Base-by-base conservation (phyloP, 805 yeast species). In the Wickerhamiella occidentalis region DNA sequence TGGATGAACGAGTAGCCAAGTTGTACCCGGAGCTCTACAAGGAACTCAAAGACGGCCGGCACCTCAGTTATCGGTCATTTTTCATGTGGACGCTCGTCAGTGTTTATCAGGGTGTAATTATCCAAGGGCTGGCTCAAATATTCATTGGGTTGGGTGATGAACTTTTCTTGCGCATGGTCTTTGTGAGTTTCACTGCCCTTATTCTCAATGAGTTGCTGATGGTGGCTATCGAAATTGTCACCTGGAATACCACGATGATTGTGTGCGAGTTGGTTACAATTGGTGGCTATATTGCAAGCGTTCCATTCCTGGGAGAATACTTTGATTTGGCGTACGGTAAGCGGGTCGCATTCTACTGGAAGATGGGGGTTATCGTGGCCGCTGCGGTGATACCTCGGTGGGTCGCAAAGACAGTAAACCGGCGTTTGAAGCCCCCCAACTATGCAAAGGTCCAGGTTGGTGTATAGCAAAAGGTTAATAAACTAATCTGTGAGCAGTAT, bases 21-120 rank as follows among this genome's bases (percentile, higher is more conserved):
- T 72, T 87, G 50, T 92, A 90, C 63, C 99, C 99, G 0, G 99
- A 92, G 64, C 73, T 92, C 40, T 92, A 92, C 68, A 83, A 84
- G 58, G 99, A 92, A 64, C 71, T 92, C 58, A 86, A 94, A 0
- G 80, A 78, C 45, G 97, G 97, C 3, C 78, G 78, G 56, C 82
- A 96, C 17, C 71, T 92, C 42, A 84, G 95, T 18, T 87, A 82
- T 67, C 74, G 75, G 53, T 87, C 95, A 0, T 92, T 94, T 61
- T 85, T 86, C 60, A 80, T 84, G 37, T 92, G 98, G 97, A 86
- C 84, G 33, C 71, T 78, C 3, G 79, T 90, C 1, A 86, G 96
- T 1, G 65, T 88, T n/a, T 92, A 79, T 61, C 99, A 94, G 67
- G 99, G 98, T 11, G 63, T 75, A 46, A 75, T 85, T 2, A 85